Evolutionary conservation across 306 rosid species (phyloP).

Genomic region (Astragalus glycyphyllos): DNA sequence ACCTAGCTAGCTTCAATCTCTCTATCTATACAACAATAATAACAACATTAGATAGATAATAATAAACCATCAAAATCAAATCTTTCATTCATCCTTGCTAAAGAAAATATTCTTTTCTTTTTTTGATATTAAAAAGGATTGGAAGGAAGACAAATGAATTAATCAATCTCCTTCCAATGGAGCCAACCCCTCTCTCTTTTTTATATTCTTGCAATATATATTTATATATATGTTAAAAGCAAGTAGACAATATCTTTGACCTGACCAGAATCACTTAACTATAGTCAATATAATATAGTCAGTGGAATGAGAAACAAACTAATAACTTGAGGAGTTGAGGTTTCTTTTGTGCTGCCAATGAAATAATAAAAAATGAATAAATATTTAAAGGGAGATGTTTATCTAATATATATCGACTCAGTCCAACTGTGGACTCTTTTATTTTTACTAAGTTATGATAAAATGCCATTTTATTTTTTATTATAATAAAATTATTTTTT

Average conservation of each 20-base stretch:
- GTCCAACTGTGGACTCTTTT: too few relatives aligned
- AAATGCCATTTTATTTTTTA: too few relatives aligned
- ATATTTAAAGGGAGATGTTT: too few relatives aligned
- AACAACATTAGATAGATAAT: neutral
- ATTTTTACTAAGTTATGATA: too few relatives aligned
- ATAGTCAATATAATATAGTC: too few relatives aligned
- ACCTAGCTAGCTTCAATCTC: neutral
- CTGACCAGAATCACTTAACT: slow-evolving; percentile 51
- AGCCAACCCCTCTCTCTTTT: slow-evolving; percentile 3
- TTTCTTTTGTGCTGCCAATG: too few relatives aligned
- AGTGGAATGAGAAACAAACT: too few relatives aligned
- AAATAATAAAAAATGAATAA: too few relatives aligned
- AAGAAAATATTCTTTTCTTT: neutral
- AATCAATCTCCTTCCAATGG: slow-evolving; percentile 3
- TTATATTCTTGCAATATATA: neutral
- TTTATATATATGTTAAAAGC: slow-evolving; percentile 21
- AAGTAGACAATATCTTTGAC: slow-evolving; percentile 60
- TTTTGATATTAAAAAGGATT: neutral
- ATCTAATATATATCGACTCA: too few relatives aligned
- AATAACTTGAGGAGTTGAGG: too few relatives aligned
- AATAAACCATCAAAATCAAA: slow-evolving; percentile 33
- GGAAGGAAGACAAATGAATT: slow-evolving; percentile 13
- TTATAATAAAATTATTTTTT: too few relatives aligned
- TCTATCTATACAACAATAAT: slow-evolving; percentile 14
- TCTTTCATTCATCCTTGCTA: slow-evolving; percentile 12